Percentiles rank a stretch among this genome's conserved stretches.
Evolutionary conservation across 179 eudicot genomes (phyloP).

Genomic region (Gypsophila paniculata): DNA sequence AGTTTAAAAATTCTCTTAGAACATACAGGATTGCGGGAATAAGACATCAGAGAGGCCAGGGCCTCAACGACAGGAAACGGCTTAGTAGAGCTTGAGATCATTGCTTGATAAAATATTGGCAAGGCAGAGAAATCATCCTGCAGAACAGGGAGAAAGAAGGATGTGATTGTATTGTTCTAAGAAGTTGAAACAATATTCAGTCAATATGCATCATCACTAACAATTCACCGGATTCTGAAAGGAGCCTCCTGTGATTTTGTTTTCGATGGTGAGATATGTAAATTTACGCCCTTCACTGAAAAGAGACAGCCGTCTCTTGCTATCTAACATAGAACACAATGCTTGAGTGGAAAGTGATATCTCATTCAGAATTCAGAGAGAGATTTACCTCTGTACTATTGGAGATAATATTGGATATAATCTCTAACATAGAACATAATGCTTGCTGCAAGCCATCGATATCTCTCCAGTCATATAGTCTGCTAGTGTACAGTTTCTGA

Average conservation of each 20-base stretch:
- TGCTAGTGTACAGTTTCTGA: conserved; percentile 71
- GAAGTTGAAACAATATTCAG: conserved; percentile 5
- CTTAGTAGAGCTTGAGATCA: conserved; percentile 63
- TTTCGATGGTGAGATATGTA: background rate
- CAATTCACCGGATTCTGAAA: background rate
- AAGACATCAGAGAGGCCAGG: conserved; percentile 68
- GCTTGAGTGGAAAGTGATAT: background rate
- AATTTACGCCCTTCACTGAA: background rate
- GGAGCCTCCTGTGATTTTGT: background rate
- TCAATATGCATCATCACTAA: background rate
- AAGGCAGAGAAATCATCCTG: conserved; percentile 60
- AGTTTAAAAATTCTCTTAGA: background rate
- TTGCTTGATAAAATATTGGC: conserved; percentile 61
- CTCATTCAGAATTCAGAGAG: background rate
- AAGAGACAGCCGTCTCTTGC: background rate
- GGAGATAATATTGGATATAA: conserved; percentile 55
- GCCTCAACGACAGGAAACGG: conserved; percentile 72
- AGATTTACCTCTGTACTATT: conserved; percentile 48
- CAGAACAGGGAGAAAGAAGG: conserved; percentile 12
- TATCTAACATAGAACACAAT: too few relatives aligned
- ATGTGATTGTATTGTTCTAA: conserved; percentile 6
- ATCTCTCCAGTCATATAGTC: conserved; percentile 64
- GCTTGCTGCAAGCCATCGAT: conserved; percentile 77
- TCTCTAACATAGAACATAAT: conserved; percentile 59
- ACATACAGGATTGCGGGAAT: conserved; percentile 71